These are phyloP conservation scores for Conringia planisiliqua DNA, from an alignment of 345 rosid species.

Conservation along the genomic window DNA sequence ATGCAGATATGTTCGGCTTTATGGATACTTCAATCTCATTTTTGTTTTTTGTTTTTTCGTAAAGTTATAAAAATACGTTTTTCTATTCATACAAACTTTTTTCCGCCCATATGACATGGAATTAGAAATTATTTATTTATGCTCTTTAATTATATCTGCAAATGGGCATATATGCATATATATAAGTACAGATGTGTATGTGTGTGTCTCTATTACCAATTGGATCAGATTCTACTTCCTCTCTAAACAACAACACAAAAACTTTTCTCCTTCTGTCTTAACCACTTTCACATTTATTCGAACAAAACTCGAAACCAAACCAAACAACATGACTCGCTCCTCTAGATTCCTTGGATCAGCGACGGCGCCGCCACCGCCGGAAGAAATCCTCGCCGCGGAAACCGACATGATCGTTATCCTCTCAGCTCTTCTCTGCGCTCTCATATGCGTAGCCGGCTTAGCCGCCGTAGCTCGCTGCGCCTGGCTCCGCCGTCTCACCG, in stretches of 20 bases:
- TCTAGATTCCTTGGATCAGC: slow-evolving; percentile 36
- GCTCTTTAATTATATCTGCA: background rate
- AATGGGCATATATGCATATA: slow-evolving; percentile 9
- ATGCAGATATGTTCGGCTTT: slow-evolving; percentile 24
- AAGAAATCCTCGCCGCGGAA: slow-evolving; percentile 41
- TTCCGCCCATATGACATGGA: slow-evolving; percentile 14
- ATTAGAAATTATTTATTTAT: background rate
- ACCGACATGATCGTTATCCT: slow-evolving; percentile 64
- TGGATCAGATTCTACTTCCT: slow-evolving; percentile 25
- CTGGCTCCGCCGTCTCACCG: slow-evolving; percentile 48
- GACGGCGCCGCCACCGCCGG: slow-evolving; percentile 39
- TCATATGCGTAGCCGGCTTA: slow-evolving; percentile 66
- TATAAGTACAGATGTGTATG: slow-evolving; percentile 29
- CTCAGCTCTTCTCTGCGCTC: slow-evolving; percentile 72
- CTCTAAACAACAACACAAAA: background rate
- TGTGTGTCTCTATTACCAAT: slow-evolving; percentile 15
- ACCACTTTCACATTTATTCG: too few relatives aligned
- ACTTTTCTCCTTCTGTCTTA: too few relatives aligned
- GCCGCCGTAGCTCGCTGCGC: slow-evolving; percentile 71
- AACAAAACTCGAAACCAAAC: background rate
- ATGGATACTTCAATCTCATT: slow-evolving; percentile 21
- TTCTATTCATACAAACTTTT: slow-evolving; percentile 1
- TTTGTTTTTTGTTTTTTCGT: background rate
- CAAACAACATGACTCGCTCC: slow-evolving; percentile 37
- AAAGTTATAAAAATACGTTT: slow-evolving; percentile 15